phyloP scores from a whole-genome alignment of 108 stramenopile genomes.

The Aurantiochytrium sp. region DNA sequence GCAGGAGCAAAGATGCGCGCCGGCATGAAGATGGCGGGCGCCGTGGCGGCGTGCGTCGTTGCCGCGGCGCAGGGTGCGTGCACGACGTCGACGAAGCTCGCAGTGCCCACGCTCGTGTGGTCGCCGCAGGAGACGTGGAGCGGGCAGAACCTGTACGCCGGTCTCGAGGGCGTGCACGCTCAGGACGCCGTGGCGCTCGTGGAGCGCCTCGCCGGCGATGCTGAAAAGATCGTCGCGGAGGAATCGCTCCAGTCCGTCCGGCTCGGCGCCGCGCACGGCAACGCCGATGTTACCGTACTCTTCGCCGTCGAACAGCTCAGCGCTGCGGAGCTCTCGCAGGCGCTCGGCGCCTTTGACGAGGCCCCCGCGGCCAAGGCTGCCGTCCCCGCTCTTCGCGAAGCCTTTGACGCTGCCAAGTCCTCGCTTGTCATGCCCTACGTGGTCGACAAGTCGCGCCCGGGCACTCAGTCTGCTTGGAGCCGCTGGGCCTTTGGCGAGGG shows the following conservation, averaged over 20 bases:
- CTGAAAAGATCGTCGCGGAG: neutral
- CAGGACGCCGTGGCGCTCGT: neutral
- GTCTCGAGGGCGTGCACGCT: neutral
- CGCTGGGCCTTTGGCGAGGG: neutral
- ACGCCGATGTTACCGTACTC: neutral
- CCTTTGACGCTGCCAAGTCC: neutral
- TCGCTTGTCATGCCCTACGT: neutral
- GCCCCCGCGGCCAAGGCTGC: neutral
- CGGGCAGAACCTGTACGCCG: slow-evolving; percentile 1
- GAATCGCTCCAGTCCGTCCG: neutral
- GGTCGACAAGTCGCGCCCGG: neutral
- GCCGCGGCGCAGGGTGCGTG: neutral
- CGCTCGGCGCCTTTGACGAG: neutral
- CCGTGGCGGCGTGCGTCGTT: too few species aligned
- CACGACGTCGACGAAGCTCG: neutral
- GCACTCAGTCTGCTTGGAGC: slow-evolving; percentile 6
- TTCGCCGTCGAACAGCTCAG: neutral
- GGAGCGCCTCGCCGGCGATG: neutral
- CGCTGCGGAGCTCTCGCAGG: neutral
- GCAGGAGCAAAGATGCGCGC: neutral
- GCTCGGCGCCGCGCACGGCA: neutral
- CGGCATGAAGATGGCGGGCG: neutral
- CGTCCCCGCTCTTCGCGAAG: neutral
- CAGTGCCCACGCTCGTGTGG: neutral
- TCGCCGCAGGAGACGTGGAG: neutral